Base-by-base conservation (phyloP, 2,329 filamentous ascomycete genomes). In the Paecilomyces niveus region DNA sequence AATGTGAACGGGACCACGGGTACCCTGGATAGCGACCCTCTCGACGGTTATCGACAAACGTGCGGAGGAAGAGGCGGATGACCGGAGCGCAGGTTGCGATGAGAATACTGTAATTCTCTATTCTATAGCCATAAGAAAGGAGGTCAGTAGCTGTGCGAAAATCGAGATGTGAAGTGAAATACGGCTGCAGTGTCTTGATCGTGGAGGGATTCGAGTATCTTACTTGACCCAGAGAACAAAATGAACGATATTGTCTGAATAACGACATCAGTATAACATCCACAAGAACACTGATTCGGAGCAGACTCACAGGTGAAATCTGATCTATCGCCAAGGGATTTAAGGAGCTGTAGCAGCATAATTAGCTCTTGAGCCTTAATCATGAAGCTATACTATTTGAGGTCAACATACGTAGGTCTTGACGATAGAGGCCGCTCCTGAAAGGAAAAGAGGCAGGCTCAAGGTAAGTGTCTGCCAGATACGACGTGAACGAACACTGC, bases 181-280 rank as follows among this genome's bases (percentile, higher is more conserved):
- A 5, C 26, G 7, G 4, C 26, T 29, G 26, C 26, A 29, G 26
- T 29, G 4, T 18, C 21, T 45, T 21, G 15, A 45, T 4, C n/a
- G 5, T 18, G 3, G n/a, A 15, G 35, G n/a, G 9, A 13, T 9
- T 22, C 4, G 22, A 7, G 9, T 3, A 7, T 1, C 67, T 59
- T 64, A 74, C 72, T 74, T 74, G 21, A 72, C 70, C 72, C 71
- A 74, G 4, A 74, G 65, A 24, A 74, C 56, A 35, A 73, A 72
- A 0, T 64, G 54, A 22, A 74, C 66, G 26, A 73, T 72, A n/a
- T 74, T 74, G 29, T 70, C 64, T 65, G 33, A 21, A 31, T 45
- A 1, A 21, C 9, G 2, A 54, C 21, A 50, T 24, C 51, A 10
- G 22, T n/a, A 35, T 33, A 39, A 8, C 13, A 21, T 49, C 18